phyloP scores from a whole-genome alignment of 495 filamentous ascomycete species.

The Oleoguttula mirabilis region DNA sequence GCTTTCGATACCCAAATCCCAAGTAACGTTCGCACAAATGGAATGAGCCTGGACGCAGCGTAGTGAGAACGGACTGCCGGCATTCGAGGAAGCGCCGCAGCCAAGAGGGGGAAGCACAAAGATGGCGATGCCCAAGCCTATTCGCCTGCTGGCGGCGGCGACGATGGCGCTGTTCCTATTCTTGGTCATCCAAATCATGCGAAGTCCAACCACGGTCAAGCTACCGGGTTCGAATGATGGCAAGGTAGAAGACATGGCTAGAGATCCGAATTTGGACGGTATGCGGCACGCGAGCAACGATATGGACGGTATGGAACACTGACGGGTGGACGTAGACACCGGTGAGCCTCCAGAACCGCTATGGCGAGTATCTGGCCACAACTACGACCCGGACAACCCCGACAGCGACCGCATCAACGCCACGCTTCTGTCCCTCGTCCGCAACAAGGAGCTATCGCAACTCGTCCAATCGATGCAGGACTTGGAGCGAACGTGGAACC shows the following conservation, averaged over 20 bases:
- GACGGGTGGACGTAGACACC: constrained; percentile 56
- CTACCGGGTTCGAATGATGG: constrained; percentile 28
- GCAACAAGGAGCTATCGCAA: constrained; percentile 75
- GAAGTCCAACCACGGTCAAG: constrained; percentile 30
- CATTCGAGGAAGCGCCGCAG: too few relatives aligned
- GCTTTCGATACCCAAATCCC: too few relatives aligned
- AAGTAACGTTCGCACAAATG: too few relatives aligned
- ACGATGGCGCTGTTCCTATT: constrained; percentile 60
- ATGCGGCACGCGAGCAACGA: too few relatives aligned
- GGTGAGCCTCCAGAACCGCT: constrained; percentile 69
- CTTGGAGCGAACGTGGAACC: constrained; percentile 90
- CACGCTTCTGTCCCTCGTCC: constrained; percentile 83
- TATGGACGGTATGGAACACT: too few relatives aligned
- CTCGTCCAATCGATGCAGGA: constrained; percentile 81
- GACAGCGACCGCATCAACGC: constrained; percentile 79
- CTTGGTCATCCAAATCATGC: constrained; percentile 60
- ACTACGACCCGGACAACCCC: constrained; percentile 61
- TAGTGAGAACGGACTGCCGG: too few relatives aligned
- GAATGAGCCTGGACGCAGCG: too few relatives aligned
- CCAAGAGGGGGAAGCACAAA: too few relatives aligned
- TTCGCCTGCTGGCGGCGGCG: constrained; percentile 62
- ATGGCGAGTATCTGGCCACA: constrained; percentile 47
- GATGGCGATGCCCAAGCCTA: constrained; percentile 78
- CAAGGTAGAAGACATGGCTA: constrained; percentile 40
- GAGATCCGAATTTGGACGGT: constrained; percentile 79